Percentiles rank a stretch among this genome's conserved stretches.
These are phyloP conservation scores for Viola pubescens DNA, from an alignment of 441 rosid species.

Conservation along the genomic window DNA sequence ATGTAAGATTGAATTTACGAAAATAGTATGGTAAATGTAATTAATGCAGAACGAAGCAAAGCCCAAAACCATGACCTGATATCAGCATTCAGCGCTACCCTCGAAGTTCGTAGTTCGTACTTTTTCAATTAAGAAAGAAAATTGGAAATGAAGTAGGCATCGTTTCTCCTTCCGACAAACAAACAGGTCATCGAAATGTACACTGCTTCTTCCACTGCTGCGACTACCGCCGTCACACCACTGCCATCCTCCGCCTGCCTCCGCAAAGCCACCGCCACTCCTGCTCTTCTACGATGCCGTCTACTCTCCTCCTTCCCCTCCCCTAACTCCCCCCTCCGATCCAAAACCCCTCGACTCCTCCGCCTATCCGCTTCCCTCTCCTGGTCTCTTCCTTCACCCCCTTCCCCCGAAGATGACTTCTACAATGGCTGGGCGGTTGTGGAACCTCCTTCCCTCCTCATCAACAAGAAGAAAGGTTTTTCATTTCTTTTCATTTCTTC, in stretches of 20 bases:
- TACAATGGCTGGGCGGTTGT: conserved; percentile 64
- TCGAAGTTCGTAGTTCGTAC: background rate
- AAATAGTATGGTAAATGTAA: too few species aligned
- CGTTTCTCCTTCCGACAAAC: background rate
- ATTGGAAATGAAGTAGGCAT: background rate
- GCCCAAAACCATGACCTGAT: background rate
- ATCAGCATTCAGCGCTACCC: background rate
- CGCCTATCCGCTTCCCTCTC: conserved; percentile 39
- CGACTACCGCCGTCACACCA: conserved; percentile 16
- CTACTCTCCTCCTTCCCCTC: conserved; percentile 23
- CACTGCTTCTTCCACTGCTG: conserved; percentile 13
- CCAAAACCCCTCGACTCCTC: conserved; percentile 25
- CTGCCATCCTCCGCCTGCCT: conserved; percentile 23
- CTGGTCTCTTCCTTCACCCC: conserved; percentile 15
- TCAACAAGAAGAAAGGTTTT: conserved; percentile 35
- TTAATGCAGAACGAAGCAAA: background rate
- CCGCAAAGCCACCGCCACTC: conserved; percentile 24
- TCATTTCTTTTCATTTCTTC: background rate
- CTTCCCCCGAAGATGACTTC: conserved; percentile 27
- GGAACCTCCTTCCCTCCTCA: conserved; percentile 27
- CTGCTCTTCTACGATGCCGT: conserved; percentile 31
- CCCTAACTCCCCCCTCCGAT: conserved; percentile 14
- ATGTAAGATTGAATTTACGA: too few species aligned
- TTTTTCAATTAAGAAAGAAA: too few species aligned
- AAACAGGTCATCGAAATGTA: background rate